These are phyloP conservation scores for Byssochlamys sp. DNA, from an alignment of 2,329 filamentous ascomycete genomes.

Conservation along the genomic window DNA sequence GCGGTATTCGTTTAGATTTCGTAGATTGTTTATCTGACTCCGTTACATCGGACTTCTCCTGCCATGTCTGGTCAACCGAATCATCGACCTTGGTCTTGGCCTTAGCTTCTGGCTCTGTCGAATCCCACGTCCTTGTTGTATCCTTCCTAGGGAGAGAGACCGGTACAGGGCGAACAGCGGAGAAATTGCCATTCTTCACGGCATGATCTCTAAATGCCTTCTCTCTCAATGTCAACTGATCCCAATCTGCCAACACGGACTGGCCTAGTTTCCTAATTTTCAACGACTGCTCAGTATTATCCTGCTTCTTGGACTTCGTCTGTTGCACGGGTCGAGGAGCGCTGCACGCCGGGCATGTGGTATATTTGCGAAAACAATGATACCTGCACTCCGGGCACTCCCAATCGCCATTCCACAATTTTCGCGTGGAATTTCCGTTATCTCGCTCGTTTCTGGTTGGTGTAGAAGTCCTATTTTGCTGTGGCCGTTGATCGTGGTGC, in stretches of 20 bases:
- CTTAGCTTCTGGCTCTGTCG: neutral
- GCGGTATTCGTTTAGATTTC: neutral
- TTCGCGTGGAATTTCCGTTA: neutral
- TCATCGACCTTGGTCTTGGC: neutral
- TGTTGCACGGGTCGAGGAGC: conserved; percentile 12
- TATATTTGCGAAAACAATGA: conserved; percentile 12
- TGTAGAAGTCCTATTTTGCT: neutral
- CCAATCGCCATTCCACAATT: conserved; percentile 14
- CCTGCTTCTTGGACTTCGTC: neutral
- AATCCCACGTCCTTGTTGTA: neutral
- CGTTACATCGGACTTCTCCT: neutral
- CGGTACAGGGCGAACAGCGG: neutral
- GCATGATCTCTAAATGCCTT: neutral
- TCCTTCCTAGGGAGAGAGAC: neutral
- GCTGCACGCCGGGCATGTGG: conserved; percentile 19
- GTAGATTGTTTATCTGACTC: neutral
- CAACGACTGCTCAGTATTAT: conserved; percentile 3
- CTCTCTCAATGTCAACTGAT: conserved; percentile 4
- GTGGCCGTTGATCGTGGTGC: neutral
- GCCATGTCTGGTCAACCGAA: neutral
- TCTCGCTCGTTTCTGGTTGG: neutral
- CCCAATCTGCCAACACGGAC: conserved; percentile 11
- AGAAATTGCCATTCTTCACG: neutral
- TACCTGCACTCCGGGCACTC: conserved; percentile 17
- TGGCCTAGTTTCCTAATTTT: conserved; percentile 15